phyloP scores from a whole-genome alignment of 2,329 filamentous ascomycete species.

The Ophiostoma himal-ulmi region DNA sequence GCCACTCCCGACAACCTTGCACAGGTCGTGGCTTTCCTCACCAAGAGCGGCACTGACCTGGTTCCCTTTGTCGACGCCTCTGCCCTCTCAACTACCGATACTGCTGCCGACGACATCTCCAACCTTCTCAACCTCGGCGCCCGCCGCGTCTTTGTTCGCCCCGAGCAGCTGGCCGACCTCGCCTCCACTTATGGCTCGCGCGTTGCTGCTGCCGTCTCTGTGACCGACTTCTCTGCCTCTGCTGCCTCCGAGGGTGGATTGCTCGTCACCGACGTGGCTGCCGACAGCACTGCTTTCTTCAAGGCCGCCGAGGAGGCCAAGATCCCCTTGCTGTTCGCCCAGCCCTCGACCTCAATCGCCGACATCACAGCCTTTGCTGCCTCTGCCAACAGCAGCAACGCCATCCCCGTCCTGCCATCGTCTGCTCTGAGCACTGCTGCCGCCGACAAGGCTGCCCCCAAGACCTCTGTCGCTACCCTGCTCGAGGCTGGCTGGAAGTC shows the following conservation, averaged over 20 bases:
- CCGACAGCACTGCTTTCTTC: constrained; percentile 43
- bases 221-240: constrained; percentile 23
- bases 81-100: constrained; percentile 47
- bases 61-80: constrained; percentile 73
- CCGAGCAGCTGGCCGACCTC: constrained; percentile 58
- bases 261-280: constrained; percentile 45
- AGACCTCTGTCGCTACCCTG: constrained; percentile 62
- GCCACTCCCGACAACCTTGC: constrained; percentile 40
- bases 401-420: constrained; percentile 70
- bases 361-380: constrained; percentile 44
- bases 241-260: constrained; percentile 43
- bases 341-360: constrained; percentile 40
- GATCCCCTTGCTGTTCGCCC: constrained; percentile 46
- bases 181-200: constrained; percentile 48
- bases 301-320: constrained; percentile 39
- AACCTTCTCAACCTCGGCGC: constrained; percentile 80
- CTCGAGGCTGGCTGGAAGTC: constrained; percentile 70
- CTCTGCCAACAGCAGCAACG: constrained; percentile 45
- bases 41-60: constrained; percentile 46
- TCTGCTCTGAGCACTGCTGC: constrained; percentile 67
- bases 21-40: constrained; percentile 44
- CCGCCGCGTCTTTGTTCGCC: constrained; percentile 73
- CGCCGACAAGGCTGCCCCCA: constrained; percentile 46
- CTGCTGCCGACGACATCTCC: constrained; percentile 60
- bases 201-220: constrained; percentile 48